phyloP scores from a whole-genome alignment of 441 rosid genomes.

The Flueggea neowawraea region DNA sequence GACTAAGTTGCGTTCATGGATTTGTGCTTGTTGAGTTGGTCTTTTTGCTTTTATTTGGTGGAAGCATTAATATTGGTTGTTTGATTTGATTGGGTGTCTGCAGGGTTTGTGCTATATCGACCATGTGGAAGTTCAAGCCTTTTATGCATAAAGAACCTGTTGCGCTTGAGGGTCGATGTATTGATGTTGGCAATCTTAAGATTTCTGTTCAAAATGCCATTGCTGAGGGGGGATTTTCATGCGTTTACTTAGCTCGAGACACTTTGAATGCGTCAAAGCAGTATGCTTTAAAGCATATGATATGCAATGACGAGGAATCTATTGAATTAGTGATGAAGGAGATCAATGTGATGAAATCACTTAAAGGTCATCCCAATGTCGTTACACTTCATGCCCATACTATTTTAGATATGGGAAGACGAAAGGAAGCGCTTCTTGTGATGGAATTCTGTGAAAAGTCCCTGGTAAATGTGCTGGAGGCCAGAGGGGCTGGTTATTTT shows the following conservation, averaged over 20 bases:
- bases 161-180: constrained; percentile 81
- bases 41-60: neutral
- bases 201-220: constrained; percentile 67
- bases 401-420: constrained; percentile 82
- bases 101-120: constrained; percentile 16
- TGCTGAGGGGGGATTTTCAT: constrained; percentile 96
- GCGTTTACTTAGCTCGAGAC: constrained; percentile 87
- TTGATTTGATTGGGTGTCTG: neutral
- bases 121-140: constrained; percentile 94
- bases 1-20: no score
- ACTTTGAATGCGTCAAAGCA: constrained; percentile 61
- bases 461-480: constrained; percentile 73
- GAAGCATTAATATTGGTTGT: neutral
- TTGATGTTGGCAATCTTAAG: constrained; percentile 81
- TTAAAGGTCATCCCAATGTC: constrained; percentile 85
- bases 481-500: constrained; percentile 74
- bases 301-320: constrained; percentile 82
- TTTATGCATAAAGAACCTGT: constrained; percentile 76
- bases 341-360: constrained; percentile 76
- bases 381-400: constrained; percentile 67
- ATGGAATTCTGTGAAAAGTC: constrained; percentile 94
- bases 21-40: no score
- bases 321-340: constrained; percentile 72
- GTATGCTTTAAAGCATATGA: constrained; percentile 90
- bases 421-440: constrained; percentile 82